These are phyloP conservation scores for Sapria himalayana DNA, from an alignment of 345 rosid species.

Conservation along the genomic window DNA sequence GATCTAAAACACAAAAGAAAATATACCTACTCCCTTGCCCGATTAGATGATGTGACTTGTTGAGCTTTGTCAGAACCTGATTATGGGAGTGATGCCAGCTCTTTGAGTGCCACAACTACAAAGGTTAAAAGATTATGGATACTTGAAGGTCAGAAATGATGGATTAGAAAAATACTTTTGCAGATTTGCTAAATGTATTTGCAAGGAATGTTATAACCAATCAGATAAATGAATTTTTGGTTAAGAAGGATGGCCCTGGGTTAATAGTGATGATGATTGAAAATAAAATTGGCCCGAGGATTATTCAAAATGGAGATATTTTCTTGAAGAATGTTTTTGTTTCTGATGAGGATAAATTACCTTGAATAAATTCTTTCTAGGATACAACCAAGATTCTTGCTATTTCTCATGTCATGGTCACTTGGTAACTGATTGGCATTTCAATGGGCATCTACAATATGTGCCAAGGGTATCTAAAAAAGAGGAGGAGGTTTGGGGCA, in stretches of 20 bases:
- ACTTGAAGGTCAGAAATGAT: constrained; percentile 82
- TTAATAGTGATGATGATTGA: constrained; percentile 60
- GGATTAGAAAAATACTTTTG: constrained; percentile 98
- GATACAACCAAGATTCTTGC: constrained; percentile 93
- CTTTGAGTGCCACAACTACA: constrained; percentile 53
- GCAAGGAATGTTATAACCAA: constrained; percentile 60
- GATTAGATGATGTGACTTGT: constrained; percentile 42
- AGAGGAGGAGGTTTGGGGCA: constrained; percentile 95
- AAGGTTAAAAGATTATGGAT: constrained; percentile 91
- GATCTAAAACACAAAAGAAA: constrained; percentile 77
- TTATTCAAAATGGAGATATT: constrained; percentile 95
- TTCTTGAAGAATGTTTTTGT: constrained; percentile 55
- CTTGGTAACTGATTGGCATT: constrained; percentile 92
- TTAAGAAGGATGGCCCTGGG: constrained; percentile 87
- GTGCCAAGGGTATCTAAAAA: constrained; percentile 77
- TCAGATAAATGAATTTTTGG: constrained; percentile 70
- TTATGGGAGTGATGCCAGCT: constrained; percentile 93
- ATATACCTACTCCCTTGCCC: constrained; percentile 68
- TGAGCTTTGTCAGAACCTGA: constrained; percentile 97
- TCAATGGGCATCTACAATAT: constrained; percentile 90
- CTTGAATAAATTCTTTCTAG: constrained; percentile 76
- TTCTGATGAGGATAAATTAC: constrained; percentile 68
- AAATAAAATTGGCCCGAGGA: constrained; percentile 83
- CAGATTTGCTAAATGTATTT: constrained; percentile 66
- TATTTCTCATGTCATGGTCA: constrained; percentile 81